Conservation (phyloP, 1,284 basidiomycete genomes). For the Marasmius sp. region DNA sequence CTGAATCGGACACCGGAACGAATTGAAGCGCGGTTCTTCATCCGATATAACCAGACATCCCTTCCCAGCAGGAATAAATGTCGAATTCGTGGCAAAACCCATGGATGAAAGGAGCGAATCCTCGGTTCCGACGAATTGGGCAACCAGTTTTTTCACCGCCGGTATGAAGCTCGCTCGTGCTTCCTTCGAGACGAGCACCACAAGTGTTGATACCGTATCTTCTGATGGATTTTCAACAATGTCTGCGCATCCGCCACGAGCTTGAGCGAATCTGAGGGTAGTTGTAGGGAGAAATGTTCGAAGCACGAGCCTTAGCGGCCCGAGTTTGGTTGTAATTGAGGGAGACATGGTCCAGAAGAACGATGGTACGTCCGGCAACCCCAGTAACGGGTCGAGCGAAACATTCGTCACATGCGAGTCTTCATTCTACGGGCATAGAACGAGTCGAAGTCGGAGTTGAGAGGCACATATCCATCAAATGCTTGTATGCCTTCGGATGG, state of each 20-base stretch:
- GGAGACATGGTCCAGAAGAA: slow-evolving; percentile 83
- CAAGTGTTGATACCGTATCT: slow-evolving; percentile 81
- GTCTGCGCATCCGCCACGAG: too few relatives aligned
- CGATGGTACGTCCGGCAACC: slow-evolving; percentile 92
- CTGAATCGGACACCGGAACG: slow-evolving; percentile 89
- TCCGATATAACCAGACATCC: slow-evolving; percentile 97
- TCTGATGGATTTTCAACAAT: slow-evolving; percentile 67
- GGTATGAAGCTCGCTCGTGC: slow-evolving; percentile 81
- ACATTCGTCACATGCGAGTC: slow-evolving; percentile 91
- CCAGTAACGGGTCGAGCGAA: slow-evolving; percentile 94
- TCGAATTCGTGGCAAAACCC: slow-evolving; percentile 98
- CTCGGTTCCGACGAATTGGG: slow-evolving; percentile 88
- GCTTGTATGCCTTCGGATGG: slow-evolving; percentile 69
- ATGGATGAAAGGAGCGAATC: slow-evolving; percentile 90
- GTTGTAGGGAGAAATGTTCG: slow-evolving; percentile 99
- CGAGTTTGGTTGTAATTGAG: slow-evolving; percentile 84
- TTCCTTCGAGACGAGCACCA: slow-evolving; percentile 81
- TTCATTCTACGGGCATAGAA: slow-evolving; percentile 98
- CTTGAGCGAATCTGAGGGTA: slow-evolving; percentile 98
- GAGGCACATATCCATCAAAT: slow-evolving; percentile 95
- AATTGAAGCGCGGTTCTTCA: slow-evolving; percentile 93
- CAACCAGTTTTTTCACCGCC: slow-evolving; percentile 87
- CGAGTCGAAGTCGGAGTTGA: too few relatives aligned
- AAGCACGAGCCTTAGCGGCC: slow-evolving; percentile 79
- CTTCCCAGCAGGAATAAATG: slow-evolving; percentile 90